A percentile compares a stretch with the other conserved stretches of the same genome.
Conservation (phyloP, 169 alveolate genomes). For the Plasmodium gallinaceum region DNA sequence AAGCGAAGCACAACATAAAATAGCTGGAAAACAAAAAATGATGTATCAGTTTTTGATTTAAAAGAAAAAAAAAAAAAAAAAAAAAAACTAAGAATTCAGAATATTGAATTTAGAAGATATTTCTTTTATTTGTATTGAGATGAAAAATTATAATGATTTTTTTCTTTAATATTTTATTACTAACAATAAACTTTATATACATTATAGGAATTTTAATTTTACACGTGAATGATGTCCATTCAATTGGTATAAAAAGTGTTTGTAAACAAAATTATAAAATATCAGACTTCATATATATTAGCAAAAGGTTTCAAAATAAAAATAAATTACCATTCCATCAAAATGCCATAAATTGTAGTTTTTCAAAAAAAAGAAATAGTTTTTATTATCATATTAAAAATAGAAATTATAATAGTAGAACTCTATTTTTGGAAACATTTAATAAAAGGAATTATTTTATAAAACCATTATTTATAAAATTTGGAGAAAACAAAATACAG, state of each 20-base stretch:
- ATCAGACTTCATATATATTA: not conserved
- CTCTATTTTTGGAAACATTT: constrained; percentile 12
- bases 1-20: too few species aligned
- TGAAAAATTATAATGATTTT: constrained; percentile 27
- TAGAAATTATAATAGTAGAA: not conserved
- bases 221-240: constrained; percentile 8
- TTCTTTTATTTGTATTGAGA: not conserved
- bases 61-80: too few species aligned
- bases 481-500: not conserved
- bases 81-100: too few species aligned
- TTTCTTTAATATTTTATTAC: constrained; percentile 5
- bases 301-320: not conserved
- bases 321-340: not conserved
- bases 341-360: not conserved
- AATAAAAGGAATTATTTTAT: constrained; percentile 43
- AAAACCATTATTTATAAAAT: constrained; percentile 19
- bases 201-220: constrained; percentile 10
- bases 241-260: not conserved
- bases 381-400: not conserved
- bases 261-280: not conserved
- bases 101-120: too few species aligned
- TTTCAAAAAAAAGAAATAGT: not conserved
- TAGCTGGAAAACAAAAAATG: too few species aligned
- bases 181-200: not conserved
- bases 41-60: too few species aligned